Conservation (phyloP, 208 protist species). For the Naegleria gruberi region DNA sequence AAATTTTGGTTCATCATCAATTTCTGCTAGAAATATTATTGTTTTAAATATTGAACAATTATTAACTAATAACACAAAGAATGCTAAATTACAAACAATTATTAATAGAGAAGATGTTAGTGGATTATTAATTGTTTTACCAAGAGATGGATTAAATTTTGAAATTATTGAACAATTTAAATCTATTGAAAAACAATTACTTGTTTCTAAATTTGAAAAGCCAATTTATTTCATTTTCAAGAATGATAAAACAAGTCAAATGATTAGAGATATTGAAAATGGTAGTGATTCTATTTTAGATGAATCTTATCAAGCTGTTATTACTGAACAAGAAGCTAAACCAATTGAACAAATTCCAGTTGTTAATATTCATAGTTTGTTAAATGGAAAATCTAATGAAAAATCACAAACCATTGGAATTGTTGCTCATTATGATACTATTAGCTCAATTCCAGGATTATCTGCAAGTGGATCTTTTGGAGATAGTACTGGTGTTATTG, state of each 20-base stretch:
- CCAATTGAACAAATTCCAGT: neutral
- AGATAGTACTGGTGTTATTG: neutral
- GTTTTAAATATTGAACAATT: neutral
- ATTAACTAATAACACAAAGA: neutral
- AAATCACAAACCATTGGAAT: neutral
- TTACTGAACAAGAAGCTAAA: neutral
- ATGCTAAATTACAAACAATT: neutral
- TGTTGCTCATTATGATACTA: slow-evolving; percentile 18
- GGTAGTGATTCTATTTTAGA: neutral
- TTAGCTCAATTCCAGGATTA: neutral
- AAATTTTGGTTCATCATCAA: neutral
- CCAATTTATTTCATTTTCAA: slow-evolving; percentile 9
- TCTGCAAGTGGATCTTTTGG: too few species aligned
- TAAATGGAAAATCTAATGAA: neutral
- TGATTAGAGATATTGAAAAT: neutral
- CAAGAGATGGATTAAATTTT: neutral
- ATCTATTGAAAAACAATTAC: neutral
- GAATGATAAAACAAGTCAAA: neutral
- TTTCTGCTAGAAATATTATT: neutral
- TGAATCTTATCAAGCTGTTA: neutral
- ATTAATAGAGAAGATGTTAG: neutral
- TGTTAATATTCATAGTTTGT: neutral
- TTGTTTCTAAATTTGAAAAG: neutral
- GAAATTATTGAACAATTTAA: neutral
- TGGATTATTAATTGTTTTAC: slow-evolving; percentile 1